Evolutionary conservation across 495 filamentous ascomycete genomes (phyloP).

Genomic region (Aspergillus conjunctus): DNA sequence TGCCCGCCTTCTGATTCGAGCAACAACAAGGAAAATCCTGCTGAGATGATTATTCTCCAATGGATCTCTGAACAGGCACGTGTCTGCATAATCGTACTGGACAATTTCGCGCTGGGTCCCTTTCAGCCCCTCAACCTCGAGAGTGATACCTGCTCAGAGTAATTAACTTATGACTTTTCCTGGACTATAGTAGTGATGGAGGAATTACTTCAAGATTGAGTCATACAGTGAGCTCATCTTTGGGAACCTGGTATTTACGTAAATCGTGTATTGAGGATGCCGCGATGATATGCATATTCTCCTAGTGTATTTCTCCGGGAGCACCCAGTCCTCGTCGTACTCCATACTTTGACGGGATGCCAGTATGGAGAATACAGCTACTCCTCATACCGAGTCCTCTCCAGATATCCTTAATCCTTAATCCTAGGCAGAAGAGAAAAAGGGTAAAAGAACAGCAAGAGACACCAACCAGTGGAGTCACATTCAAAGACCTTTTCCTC

Average conservation of each 20-base stretch:
- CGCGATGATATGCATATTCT: neutral
- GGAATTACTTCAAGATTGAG: neutral
- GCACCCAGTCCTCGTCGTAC: neutral
- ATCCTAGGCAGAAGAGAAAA: neutral
- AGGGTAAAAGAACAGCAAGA: conserved; percentile 4
- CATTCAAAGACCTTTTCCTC: neutral
- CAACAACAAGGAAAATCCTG: neutral
- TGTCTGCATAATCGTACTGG: conserved; percentile 25
- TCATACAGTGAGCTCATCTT: neutral
- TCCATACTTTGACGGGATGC: too few species aligned
- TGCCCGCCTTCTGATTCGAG: conserved; percentile 6
- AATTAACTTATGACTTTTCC: too few species aligned
- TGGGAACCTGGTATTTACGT: neutral
- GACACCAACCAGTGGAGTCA: conserved; percentile 4
- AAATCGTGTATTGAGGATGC: neutral
- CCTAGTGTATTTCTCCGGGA: neutral
- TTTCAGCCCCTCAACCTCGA: too few species aligned
- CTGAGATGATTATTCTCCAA: conserved; percentile 6
- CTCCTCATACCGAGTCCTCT: too few species aligned
- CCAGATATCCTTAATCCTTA: too few species aligned
- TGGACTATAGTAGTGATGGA: too few species aligned
- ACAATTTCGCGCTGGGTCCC: neutral
- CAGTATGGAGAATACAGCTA: too few species aligned
- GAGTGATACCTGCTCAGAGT: too few species aligned
- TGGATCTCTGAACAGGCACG: conserved; percentile 39